These are phyloP conservation scores for Terfezia boudieri DNA, from an alignment of 495 filamentous ascomycete species.

Conservation along the genomic window DNA sequence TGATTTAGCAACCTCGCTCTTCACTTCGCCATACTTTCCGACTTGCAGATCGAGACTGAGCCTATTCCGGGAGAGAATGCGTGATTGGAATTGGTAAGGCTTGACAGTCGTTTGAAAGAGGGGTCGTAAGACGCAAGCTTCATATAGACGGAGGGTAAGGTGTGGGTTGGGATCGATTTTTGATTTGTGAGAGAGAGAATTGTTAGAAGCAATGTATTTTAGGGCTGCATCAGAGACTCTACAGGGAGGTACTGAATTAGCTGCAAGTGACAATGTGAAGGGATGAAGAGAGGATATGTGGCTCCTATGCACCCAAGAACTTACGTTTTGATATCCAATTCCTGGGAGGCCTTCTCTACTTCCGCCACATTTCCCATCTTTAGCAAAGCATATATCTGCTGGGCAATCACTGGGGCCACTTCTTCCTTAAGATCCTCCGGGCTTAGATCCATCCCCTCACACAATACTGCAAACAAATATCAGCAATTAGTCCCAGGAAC, in stretches of 20 bases:
- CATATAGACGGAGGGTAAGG: conserved; percentile 42
- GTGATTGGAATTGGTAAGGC: conserved; percentile 56
- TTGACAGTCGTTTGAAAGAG: conserved; percentile 37
- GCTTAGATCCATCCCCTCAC: conserved; percentile 55
- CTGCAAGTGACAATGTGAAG: neutral
- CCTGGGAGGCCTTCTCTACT: conserved; percentile 41
- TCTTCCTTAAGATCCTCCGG: conserved; percentile 70
- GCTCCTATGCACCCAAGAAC: conserved; percentile 13
- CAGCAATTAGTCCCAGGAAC: neutral
- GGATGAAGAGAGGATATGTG: neutral
- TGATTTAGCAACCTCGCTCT: neutral
- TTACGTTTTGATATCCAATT: conserved; percentile 39
- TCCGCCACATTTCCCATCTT: conserved; percentile 51
- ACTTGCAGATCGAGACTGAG: conserved; percentile 53
- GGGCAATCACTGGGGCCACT: conserved; percentile 62
- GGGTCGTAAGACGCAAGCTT: conserved; percentile 23
- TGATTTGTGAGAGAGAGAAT: conserved; percentile 34
- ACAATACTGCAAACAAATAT: conserved; percentile 34
- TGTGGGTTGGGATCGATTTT: conserved; percentile 49
- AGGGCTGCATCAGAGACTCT: conserved; percentile 65
- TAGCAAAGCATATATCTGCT: conserved; percentile 61
- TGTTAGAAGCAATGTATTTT: conserved; percentile 55
- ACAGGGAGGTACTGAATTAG: conserved; percentile 12
- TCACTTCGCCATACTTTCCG: conserved; percentile 54
- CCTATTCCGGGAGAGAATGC: conserved; percentile 42